phyloP scores from a whole-genome alignment of 257 asterid species.

The Nicotiana benthamiana region DNA sequence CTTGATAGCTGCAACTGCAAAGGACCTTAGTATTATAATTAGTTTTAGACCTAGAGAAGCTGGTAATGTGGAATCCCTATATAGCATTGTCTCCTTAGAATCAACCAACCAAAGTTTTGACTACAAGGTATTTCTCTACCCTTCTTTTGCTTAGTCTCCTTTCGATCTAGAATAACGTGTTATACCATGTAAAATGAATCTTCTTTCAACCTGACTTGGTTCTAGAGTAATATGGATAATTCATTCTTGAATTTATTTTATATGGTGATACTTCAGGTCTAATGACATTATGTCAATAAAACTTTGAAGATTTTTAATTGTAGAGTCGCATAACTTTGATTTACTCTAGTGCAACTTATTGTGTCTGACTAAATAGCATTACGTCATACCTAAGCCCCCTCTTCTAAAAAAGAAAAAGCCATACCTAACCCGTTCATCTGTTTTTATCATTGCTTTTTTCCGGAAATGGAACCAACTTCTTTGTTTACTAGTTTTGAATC shows the following conservation, averaged over 20 bases:
- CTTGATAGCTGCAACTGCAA: constrained; percentile 90
- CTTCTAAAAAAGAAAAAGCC: no score
- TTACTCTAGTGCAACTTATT: not conserved
- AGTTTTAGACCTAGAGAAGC: constrained; percentile 53
- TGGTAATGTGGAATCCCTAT: constrained; percentile 34
- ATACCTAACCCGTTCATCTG: not conserved
- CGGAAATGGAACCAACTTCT: not conserved
- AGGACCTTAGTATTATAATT: constrained; percentile 92
- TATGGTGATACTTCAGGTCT: not conserved
- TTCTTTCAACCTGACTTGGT: not conserved
- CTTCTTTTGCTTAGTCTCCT: not conserved
- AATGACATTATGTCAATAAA: not conserved
- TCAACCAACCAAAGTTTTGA: constrained; percentile 65
- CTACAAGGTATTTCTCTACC: constrained; percentile 57
- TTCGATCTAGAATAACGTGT: not conserved
- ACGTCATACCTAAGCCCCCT: not conserved
- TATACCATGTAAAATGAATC: not conserved
- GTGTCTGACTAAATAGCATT: not conserved
- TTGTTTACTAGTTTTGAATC: not conserved
- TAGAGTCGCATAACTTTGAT: not conserved
- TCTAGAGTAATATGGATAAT: not conserved
- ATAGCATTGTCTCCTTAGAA: constrained; percentile 43
- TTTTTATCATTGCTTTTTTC: not conserved
- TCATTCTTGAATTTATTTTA: not conserved
- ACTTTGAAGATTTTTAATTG: not conserved